Evolutionary conservation across 108 stramenopile species (phyloP).

Genomic region (Schizochytrium sp.): DNA sequence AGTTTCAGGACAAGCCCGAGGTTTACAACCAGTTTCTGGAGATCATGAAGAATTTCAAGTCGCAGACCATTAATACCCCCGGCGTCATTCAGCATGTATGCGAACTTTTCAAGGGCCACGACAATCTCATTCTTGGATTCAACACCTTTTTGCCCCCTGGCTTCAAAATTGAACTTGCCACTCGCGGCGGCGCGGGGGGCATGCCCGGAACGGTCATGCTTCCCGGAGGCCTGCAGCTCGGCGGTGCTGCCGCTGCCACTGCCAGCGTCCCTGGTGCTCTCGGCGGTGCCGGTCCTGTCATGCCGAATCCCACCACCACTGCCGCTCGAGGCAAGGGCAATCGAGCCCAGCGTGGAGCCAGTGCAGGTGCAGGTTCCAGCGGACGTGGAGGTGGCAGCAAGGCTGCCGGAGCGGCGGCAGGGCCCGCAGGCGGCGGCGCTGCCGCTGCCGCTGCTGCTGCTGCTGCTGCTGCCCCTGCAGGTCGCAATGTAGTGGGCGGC

Average conservation of each 20-base stretch:
- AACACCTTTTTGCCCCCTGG: constrained; percentile 99
- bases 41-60: constrained; percentile 93
- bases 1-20: constrained; percentile 80
- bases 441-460: neutral
- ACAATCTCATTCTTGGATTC: constrained; percentile 88
- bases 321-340: neutral
- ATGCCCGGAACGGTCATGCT: neutral
- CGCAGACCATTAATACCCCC: constrained; percentile 91
- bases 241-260: neutral
- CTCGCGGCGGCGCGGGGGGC: constrained; percentile 46
- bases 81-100: constrained; percentile 91
- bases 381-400: neutral
- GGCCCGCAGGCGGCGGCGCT: neutral
- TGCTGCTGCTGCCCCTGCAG: too few relatives aligned
- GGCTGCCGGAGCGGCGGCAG: neutral
- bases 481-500: too few relatives aligned
- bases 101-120: constrained; percentile 89
- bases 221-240: neutral
- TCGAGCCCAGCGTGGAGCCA: neutral
- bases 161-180: constrained; percentile 84
- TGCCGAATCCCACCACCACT: neutral
- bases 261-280: neutral
- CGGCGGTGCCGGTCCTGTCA: neutral
- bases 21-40: constrained; percentile 99
- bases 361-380: neutral